Conservation (phyloP, 345 rosid species). For the Heritiera fomes region DNA sequence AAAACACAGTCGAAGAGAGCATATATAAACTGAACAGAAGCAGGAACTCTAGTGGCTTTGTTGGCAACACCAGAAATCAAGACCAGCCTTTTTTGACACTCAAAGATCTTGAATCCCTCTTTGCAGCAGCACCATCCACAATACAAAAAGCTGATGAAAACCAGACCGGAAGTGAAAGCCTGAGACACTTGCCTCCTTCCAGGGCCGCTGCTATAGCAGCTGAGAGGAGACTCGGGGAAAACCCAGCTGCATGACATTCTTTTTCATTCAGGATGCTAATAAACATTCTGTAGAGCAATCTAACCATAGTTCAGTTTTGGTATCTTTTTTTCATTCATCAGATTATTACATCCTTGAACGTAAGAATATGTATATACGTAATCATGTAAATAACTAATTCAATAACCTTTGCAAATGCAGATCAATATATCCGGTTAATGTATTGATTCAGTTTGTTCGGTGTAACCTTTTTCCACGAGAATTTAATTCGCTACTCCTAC, state of each 20-base stretch:
- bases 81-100: slow-evolving; percentile 81
- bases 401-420: slow-evolving; percentile 5
- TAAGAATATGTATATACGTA: background rate
- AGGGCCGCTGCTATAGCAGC: slow-evolving; percentile 90
- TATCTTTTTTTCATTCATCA: background rate
- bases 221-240: slow-evolving; percentile 69
- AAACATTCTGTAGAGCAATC: background rate
- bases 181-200: slow-evolving; percentile 74
- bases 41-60: slow-evolving; percentile 55
- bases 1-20: slow-evolving; percentile 88
- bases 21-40: slow-evolving; percentile 85
- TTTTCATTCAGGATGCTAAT: background rate
- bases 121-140: slow-evolving; percentile 33
- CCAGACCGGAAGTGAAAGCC: slow-evolving; percentile 35
- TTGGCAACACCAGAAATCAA: slow-evolving; percentile 84
- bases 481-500: background rate
- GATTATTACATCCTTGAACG: slow-evolving; percentile 7
- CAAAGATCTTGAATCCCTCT: slow-evolving; percentile 77
- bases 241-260: slow-evolving; percentile 13
- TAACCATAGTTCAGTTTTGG: background rate
- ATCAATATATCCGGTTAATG: background rate
- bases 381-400: slow-evolving; percentile 6
- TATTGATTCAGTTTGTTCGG: background rate
- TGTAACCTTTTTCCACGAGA: background rate
- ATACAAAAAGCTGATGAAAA: slow-evolving; percentile 39